Percentiles rank a stretch among this genome's conserved stretches.
Conservation (phyloP, 371 early-diverging fungal genomes). For the Rhizopus sp. region DNA sequence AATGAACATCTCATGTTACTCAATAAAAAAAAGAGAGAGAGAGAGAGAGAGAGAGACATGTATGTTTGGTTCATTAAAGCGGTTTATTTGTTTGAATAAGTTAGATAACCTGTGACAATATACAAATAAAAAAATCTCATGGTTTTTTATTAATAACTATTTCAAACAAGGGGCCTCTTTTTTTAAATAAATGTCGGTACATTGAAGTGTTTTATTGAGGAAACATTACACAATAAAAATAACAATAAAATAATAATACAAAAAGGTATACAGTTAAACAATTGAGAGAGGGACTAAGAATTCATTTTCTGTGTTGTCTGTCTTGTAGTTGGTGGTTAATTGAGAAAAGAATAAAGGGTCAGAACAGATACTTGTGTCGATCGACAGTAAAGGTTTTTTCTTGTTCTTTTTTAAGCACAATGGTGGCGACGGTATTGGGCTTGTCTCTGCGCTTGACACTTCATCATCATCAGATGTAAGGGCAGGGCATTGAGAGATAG, state of each 20-base stretch:
- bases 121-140: too few species aligned
- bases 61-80: too few species aligned
- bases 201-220: too few species aligned
- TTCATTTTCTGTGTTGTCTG: constrained; percentile 12
- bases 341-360: constrained; percentile 34
- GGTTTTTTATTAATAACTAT: too few species aligned
- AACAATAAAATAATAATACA: background rate
- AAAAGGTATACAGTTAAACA: background rate
- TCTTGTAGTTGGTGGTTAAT: constrained; percentile 28
- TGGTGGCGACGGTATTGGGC: constrained; percentile 16
- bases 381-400: constrained; percentile 22
- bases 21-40: too few species aligned
- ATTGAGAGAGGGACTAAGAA: constrained; percentile 22
- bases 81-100: too few species aligned
- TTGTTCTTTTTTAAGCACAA: constrained; percentile 11
- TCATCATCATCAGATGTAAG: constrained; percentile 12
- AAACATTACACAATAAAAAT: too few species aligned
- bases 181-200: too few species aligned
- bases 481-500: constrained; percentile 10
- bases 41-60: too few species aligned
- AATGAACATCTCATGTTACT: too few species aligned
- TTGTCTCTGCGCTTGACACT: constrained; percentile 23
- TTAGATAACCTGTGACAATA: too few species aligned
- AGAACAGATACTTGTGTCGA: constrained; percentile 30
- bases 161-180: too few species aligned